Conservation (phyloP, 208 protist species). For the Trypanosoma conorhini region DNA sequence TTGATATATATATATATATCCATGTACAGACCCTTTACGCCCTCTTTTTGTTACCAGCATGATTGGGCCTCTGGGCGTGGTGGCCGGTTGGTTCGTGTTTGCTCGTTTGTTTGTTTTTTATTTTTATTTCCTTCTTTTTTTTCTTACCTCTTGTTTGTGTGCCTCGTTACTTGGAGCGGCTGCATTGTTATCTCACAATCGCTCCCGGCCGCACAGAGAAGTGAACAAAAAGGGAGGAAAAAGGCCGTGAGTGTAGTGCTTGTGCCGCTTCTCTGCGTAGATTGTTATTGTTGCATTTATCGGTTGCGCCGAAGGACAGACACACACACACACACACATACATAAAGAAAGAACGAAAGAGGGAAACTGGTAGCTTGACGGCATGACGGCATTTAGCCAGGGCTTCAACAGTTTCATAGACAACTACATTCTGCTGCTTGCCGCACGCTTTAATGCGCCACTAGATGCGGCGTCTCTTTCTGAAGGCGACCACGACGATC, state of each 20-base stretch:
- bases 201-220: not conserved
- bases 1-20: too few relatives aligned
- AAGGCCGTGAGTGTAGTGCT: too few relatives aligned
- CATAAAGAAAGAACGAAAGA: not conserved
- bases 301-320: not conserved
- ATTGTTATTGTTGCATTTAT: not conserved
- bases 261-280: not conserved
- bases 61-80: too few relatives aligned
- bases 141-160: not conserved
- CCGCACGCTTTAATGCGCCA: constrained; percentile 67
- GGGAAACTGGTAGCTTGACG: not conserved
- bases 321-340: constrained; percentile 2
- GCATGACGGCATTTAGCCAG: constrained; percentile 19
- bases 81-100: not conserved
- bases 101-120: not conserved
- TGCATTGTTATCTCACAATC: not conserved
- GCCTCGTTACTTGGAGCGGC: not conserved
- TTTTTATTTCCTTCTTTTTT: not conserved
- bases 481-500: not conserved
- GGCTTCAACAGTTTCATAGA: constrained; percentile 78
- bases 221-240: not conserved
- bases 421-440: constrained; percentile 84
- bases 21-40: too few relatives aligned
- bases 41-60: too few relatives aligned
- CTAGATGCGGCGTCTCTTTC: constrained; percentile 28